Conservation (phyloP, 306 rosid species). For the Pueraria montana region DNA sequence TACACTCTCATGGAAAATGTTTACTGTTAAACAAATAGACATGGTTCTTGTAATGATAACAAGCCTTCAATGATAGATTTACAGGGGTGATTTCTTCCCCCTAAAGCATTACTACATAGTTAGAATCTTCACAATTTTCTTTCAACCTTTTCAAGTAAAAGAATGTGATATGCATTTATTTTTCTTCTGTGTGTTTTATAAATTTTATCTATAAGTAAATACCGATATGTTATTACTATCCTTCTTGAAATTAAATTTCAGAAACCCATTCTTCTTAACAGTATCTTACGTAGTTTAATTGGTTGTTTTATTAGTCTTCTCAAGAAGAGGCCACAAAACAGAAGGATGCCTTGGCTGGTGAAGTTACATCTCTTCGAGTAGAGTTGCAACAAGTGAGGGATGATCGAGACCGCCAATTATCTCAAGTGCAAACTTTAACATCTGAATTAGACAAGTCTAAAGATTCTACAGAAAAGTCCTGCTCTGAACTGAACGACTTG, state of each 20-base stretch:
- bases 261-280: not conserved
- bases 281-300: constrained; percentile 34
- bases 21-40: constrained; percentile 1
- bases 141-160: not conserved
- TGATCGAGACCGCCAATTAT: constrained; percentile 71
- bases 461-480: constrained; percentile 70
- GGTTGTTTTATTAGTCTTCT: constrained; percentile 68
- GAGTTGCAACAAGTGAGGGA: constrained; percentile 88
- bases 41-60: not conserved
- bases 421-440: constrained; percentile 70
- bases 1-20: constrained; percentile 1
- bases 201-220: not conserved
- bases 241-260: not conserved
- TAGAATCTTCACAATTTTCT: not conserved
- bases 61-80: too few relatives aligned
- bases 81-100: not conserved
- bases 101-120: not conserved
- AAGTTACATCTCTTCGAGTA: constrained; percentile 69
- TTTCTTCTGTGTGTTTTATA: not conserved
- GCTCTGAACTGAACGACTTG: constrained; percentile 69
- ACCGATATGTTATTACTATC: not conserved
- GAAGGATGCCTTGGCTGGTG: constrained; percentile 82
- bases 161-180: not conserved
- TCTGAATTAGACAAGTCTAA: constrained; percentile 71
- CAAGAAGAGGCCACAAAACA: constrained; percentile 94